Evolutionary conservation across 2,329 filamentous ascomycete genomes (phyloP), one percentile per base, ranked within the genome.

Genomic region (Juglanconis sp.): DNA sequence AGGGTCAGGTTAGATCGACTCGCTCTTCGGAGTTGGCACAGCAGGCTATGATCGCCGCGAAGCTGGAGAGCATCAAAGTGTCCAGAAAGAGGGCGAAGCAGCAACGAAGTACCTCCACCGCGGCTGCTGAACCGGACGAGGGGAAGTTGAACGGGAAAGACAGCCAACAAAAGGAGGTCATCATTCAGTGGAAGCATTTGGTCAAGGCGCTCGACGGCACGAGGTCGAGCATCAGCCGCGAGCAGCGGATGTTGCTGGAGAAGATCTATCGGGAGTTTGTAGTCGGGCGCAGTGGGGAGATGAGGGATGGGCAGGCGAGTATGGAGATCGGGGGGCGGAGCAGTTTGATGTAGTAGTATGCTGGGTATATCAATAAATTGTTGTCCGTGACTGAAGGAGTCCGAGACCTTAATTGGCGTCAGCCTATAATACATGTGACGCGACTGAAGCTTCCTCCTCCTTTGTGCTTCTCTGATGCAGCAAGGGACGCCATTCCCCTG

Each of bases 231-330:
- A 96, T 98, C 66, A 91, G 89, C 70, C 79, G 80, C 3, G 84
- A 92, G 62, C 95, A 99, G 76, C 84, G 87, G 68, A 81, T 78
- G 63, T 80, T 94, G 62, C 74, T 99, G 65, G 82, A 85, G 68
- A 85, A 84, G 46, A 97, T 99, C 63, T 99, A 99, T 72, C 81
- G 83, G 15, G 95, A 99, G 76, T 99, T 99, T 79, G 88, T 97
- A 0, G 90, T 91, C 4, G 93, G 92, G 0, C 83, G 95, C 67
- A 96, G 93, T 73, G 95, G 95, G 7, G 93, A 98, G 78, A 92
- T 99, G 91, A 91, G 88, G 62, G 94, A 90, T 74, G 95, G 95
- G 1, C 91, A 98, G 75, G 92, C 90, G 0, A 90, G 89, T 59
- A 96, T 88, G 73, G 95, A 98, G 75, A 87, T 99, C 76, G 95